Evolutionary conservation across 352 stramenopile species (phyloP).

Genomic region (Phytophthora cactorum): DNA sequence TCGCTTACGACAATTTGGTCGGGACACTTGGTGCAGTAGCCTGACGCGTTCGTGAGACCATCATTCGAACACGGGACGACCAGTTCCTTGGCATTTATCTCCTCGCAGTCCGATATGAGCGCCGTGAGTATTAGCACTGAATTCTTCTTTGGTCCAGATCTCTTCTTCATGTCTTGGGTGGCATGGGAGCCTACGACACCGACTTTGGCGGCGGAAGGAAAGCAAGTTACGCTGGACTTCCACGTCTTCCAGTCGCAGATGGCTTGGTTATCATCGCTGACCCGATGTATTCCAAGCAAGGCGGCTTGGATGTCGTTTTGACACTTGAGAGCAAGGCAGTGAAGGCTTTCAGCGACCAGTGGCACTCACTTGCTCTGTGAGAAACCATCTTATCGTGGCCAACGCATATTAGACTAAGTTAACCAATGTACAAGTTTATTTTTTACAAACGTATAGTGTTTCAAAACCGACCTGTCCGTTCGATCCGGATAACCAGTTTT

Average conservation of each 20-base stretch:
- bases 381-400: no score
- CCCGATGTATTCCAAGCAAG: not conserved
- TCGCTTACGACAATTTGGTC: not conserved
- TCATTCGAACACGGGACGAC: not conserved
- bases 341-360: not conserved
- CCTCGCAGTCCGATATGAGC: not conserved
- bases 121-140: not conserved
- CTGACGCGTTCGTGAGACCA: not conserved
- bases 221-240: not conserved
- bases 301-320: not conserved
- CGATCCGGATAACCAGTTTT: constrained; percentile 14
- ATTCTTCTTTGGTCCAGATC: not conserved
- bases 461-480: constrained; percentile 14
- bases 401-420: no score
- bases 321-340: not conserved
- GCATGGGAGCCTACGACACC: not conserved
- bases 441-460: constrained; percentile 3
- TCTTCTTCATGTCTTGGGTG: not conserved
- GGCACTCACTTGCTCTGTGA: not conserved
- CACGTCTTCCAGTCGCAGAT: not conserved
- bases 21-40: not conserved
- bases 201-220: not conserved
- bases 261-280: not conserved
- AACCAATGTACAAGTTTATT: constrained; percentile 19
- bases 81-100: not conserved